Percentiles rank a stretch among this genome's conserved stretches.
phyloP scores from a whole-genome alignment of 148 eudicot genomes.

The Camellia granthamiana region DNA sequence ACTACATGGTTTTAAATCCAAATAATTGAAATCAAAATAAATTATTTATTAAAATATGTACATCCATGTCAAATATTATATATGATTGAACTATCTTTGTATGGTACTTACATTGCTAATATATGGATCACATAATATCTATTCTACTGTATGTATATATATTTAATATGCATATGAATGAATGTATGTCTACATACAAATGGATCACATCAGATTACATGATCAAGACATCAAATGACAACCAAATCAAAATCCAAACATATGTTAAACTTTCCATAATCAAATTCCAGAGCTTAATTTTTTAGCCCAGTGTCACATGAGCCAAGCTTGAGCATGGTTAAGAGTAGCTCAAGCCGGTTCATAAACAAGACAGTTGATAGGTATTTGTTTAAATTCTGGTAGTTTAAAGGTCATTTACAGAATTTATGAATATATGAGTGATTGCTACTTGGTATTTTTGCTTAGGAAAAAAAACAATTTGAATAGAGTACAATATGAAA shows the following conservation, averaged over 20 bases:
- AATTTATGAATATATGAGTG: neutral
- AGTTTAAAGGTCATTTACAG: neutral
- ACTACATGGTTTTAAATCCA: no score
- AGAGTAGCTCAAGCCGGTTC: neutral
- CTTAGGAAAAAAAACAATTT: neutral
- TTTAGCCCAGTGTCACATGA: neutral
- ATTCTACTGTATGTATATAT: no score
- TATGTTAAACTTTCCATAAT: no score
- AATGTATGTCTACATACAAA: neutral
- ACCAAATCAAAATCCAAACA: neutral
- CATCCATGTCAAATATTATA: no score
- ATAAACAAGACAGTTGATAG: neutral
- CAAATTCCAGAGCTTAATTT: neutral
- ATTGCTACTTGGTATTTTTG: neutral
- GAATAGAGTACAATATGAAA: conserved; percentile 1
- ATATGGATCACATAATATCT: no score
- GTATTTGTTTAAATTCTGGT: neutral
- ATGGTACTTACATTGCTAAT: no score
- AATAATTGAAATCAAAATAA: no score
- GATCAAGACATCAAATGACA: neutral
- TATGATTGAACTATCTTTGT: no score
- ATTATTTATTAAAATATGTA: no score
- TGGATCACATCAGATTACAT: neutral
- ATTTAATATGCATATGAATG: neutral
- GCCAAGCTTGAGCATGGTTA: neutral